phyloP scores from a whole-genome alignment of 1,284 basidiomycete species.

The Rugosomyces carneus region DNA sequence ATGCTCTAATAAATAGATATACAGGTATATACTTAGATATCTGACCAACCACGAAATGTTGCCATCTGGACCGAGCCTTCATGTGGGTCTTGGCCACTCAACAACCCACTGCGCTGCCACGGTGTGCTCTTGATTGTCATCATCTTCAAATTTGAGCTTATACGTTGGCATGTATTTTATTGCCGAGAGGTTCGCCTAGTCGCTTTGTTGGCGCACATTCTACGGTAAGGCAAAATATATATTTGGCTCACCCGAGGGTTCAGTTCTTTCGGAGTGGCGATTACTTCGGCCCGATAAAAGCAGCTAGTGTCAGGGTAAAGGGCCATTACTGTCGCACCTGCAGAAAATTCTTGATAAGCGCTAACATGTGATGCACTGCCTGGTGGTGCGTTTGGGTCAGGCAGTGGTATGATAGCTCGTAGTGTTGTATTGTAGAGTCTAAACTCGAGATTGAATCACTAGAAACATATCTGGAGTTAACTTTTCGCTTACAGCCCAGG shows the following conservation, averaged over 20 bases:
- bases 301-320: constrained; percentile 82
- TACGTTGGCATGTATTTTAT: constrained; percentile 48
- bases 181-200: constrained; percentile 29
- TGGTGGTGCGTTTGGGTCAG: constrained; percentile 55
- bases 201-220: constrained; percentile 4
- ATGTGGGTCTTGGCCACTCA: constrained; percentile 50
- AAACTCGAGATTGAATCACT: constrained; percentile 9
- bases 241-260: constrained; percentile 42
- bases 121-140: constrained; percentile 71
- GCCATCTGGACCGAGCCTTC: constrained; percentile 1
- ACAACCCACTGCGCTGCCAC: constrained; percentile 72
- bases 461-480: constrained; percentile 3
- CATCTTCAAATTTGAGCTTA: constrained; percentile 77
- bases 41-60: background rate
- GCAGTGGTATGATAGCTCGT: constrained; percentile 68
- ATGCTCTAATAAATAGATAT: constrained; percentile 8
- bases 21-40: constrained; percentile 14
- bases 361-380: constrained; percentile 57
- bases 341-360: constrained; percentile 65
- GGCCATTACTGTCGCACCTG: constrained; percentile 70
- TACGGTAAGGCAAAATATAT: background rate
- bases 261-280: constrained; percentile 56
- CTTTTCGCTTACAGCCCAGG: constrained; percentile 52
- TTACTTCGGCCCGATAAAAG: constrained; percentile 78
- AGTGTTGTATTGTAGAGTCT: constrained; percentile 66